Evolutionary conservation across 768 basidiomycete genomes (phyloP), one percentile per base, ranked within the genome.

Genomic region (Saitozyma podzolica): DNA sequence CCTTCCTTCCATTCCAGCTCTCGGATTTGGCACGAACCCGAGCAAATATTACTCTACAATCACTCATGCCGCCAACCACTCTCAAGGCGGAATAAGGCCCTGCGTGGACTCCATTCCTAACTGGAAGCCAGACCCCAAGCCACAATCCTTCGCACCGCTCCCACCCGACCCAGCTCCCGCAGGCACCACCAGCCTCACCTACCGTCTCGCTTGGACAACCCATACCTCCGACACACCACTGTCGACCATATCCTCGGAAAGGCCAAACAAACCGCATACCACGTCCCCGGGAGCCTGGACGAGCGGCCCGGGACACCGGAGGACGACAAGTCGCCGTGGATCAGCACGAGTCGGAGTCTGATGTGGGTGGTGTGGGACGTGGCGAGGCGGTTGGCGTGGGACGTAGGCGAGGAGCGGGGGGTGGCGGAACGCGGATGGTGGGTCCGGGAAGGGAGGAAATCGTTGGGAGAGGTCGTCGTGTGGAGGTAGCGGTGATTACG

Each of bases 281-380:
- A 56, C n/a, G 42, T 62, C 11, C 61, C 53, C 3, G 54, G 55
- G 11, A 41, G 54, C 5, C n/a, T 67, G 9, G 51, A 62, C 20
- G 48, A 59, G 17, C n/a, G 56, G 2, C 50, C 42, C 2, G 62
- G 62, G 1, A 67, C 58, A 13, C 62, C 66, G 2, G 54, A 61
- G 37, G 66, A 67, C 53, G 66, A 67, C 8, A 60, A 61, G 47
- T 52, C 55, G 16, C 59, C 66, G 8, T 68, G 66, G 66, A 68
- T 68, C 43, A 56, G 53, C 19, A 55, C 59, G 45, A 52, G 55
- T 1, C 10, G 51, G 17, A 54, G 40, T 16, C 43, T 68, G 40
- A 43, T 58, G 13, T 68, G 66, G 66, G 50, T 48, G 20, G 52
- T 64, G 14, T 68, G 66, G 66, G 63, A 68, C 39, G 57, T 68